Conservation (phyloP, 768 basidiomycete species). For the Mycena chlorophos region DNA sequence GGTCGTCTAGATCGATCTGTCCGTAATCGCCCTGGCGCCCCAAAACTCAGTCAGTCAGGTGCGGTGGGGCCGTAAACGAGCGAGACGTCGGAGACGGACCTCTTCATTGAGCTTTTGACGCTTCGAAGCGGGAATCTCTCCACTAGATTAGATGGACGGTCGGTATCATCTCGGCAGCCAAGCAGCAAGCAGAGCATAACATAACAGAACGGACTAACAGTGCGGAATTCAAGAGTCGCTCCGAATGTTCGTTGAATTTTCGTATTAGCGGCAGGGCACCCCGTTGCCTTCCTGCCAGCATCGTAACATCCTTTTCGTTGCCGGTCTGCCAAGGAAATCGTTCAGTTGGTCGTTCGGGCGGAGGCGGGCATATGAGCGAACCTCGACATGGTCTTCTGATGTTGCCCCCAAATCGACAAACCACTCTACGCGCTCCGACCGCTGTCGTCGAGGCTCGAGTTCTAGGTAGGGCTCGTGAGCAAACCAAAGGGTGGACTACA, state of each 20-base stretch:
- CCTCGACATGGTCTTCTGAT: slow-evolving; percentile 87
- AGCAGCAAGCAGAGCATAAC: no score
- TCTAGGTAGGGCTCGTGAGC: slow-evolving; percentile 50
- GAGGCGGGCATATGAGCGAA: slow-evolving; percentile 31
- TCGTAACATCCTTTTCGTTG: slow-evolving; percentile 88
- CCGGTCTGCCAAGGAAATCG: slow-evolving; percentile 70
- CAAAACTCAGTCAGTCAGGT: neutral
- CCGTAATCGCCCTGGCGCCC: slow-evolving; percentile 37
- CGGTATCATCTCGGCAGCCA: no score
- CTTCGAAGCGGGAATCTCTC: slow-evolving; percentile 59
- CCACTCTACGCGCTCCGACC: slow-evolving; percentile 67
- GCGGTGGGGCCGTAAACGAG: no score
- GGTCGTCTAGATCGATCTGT: slow-evolving; percentile 82
- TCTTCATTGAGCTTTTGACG: slow-evolving; percentile 53
- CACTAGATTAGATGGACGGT: no score
- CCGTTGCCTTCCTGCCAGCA: slow-evolving; percentile 90
- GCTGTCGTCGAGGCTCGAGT: slow-evolving; percentile 71
- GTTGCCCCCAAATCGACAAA: slow-evolving; percentile 89
- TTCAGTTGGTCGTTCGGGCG: neutral
- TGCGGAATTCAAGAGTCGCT: slow-evolving; percentile 79
- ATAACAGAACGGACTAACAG: slow-evolving; percentile 47
- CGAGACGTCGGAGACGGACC: slow-evolving; percentile 37
- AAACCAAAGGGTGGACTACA: slow-evolving; percentile 1
- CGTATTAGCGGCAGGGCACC: slow-evolving; percentile 90
- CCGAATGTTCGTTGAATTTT: slow-evolving; percentile 97